Evolutionary conservation across 176 grass and related monocot genomes (phyloP).

Genomic region (Typha latifolia): DNA sequence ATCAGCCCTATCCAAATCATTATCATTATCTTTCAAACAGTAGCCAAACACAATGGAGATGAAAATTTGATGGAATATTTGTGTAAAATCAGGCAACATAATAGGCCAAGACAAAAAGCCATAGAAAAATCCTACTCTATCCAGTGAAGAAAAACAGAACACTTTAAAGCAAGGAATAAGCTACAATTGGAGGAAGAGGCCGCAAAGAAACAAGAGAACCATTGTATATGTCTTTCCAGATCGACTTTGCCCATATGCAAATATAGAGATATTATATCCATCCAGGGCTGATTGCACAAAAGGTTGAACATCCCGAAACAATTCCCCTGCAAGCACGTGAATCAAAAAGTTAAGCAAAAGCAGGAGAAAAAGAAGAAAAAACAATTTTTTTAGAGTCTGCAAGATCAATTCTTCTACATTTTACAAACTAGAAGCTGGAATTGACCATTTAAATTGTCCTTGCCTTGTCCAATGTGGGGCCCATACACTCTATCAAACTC

Average conservation of each 20-base stretch:
- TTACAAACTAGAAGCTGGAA: neutral
- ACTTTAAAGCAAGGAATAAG: neutral
- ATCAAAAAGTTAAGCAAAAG: conserved; percentile 14
- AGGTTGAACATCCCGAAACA: conserved; percentile 94
- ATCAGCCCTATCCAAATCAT: neutral
- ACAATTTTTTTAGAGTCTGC: conserved; percentile 10
- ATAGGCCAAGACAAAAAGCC: neutral
- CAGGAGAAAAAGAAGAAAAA: conserved; percentile 6
- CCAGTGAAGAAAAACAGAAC: neutral
- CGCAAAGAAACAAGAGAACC: conserved; percentile 27
- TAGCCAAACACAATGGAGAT: neutral
- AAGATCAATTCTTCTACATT: conserved; percentile 1
- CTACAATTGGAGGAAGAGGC: neutral
- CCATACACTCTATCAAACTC: conserved; percentile 96
- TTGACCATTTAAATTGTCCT: conserved; percentile 13
- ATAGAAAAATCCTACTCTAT: neutral
- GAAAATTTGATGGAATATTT: neutral
- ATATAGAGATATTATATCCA: conserved; percentile 81
- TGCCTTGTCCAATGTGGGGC: conserved; percentile 92
- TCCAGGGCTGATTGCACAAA: conserved; percentile 90
- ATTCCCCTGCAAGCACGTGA: conserved; percentile 50
- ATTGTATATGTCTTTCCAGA: conserved; percentile 96
- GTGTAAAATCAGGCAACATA: neutral
- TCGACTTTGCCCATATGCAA: conserved; percentile 88
- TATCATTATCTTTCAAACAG: neutral